phyloP scores from a whole-genome alignment of 352 stramenopile genomes.

The Phytophthora multivora region DNA sequence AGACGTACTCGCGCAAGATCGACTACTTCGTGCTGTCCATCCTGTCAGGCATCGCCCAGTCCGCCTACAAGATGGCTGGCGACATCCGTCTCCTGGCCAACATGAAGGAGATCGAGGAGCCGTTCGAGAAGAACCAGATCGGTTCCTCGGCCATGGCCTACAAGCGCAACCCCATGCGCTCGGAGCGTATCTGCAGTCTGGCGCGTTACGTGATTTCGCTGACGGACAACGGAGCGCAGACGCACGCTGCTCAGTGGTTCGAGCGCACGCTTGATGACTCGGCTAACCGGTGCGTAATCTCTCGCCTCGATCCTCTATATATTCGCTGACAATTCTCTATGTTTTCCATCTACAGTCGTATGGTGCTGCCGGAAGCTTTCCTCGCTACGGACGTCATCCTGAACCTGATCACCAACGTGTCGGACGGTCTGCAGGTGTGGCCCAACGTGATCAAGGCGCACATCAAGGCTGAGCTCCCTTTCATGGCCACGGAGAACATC shows the following conservation, averaged over 20 bases:
- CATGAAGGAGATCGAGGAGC: conserved; percentile 99
- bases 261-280: conserved; percentile 99
- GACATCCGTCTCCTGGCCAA: conserved; percentile 99
- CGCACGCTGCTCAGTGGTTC: conserved; percentile 98
- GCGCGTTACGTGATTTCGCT: conserved; percentile 98
- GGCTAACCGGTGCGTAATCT: conserved; percentile 90
- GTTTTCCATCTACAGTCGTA: conserved; percentile 62
- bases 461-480: conserved; percentile 98
- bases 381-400: conserved; percentile 98
- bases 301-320: not conserved
- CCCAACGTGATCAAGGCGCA: conserved; percentile 96
- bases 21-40: conserved; percentile 97
- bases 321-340: conserved; percentile 13
- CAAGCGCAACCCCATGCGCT: conserved; percentile 99
- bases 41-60: conserved; percentile 97
- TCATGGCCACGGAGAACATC: conserved; percentile 99
- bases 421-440: conserved; percentile 96
- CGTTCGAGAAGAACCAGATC: conserved; percentile 95
- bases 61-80: conserved; percentile 98
- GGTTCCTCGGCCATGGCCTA: conserved; percentile 99
- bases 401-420: conserved; percentile 97
- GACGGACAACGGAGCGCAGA: conserved; percentile 96
- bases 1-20: conserved; percentile 99
- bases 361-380: conserved; percentile 98
- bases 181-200: conserved; percentile 97